Percentiles rank a stretch among this genome's conserved stretches.
phyloP scores from a whole-genome alignment of 441 rosid genomes.

The Raphanus hybrid region DNA sequence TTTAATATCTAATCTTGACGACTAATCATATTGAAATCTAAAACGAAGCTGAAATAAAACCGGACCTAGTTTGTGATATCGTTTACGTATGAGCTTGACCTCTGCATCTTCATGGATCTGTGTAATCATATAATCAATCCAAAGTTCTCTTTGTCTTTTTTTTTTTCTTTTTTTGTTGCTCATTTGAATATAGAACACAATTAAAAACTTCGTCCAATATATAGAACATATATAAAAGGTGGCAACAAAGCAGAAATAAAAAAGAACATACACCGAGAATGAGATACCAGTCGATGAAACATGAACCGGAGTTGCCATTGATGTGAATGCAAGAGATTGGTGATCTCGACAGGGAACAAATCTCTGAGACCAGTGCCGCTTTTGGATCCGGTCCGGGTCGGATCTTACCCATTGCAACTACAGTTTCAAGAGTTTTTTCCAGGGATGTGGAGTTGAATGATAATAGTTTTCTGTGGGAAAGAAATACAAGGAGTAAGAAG shows the following conservation, averaged over 20 bases:
- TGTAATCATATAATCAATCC: slow-evolving; percentile 1
- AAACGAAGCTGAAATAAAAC: no score
- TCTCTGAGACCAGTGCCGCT: slow-evolving; percentile 60
- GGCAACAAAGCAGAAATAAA: background rate
- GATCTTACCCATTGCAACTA: slow-evolving; percentile 45
- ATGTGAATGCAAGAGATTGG: slow-evolving; percentile 57
- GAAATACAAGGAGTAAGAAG: slow-evolving; percentile 9
- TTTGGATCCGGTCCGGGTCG: slow-evolving; percentile 54
- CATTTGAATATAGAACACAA: background rate
- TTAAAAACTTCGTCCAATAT: background rate
- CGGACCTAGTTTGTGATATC: slow-evolving; percentile 78
- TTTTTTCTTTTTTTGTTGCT: background rate
- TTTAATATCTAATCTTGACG: background rate
- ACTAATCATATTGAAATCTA: background rate
- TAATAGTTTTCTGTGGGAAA: background rate
- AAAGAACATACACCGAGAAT: slow-evolving; percentile 70
- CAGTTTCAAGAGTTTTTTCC: slow-evolving; percentile 25
- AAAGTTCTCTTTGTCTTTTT: background rate
- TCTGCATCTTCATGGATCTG: slow-evolving; percentile 82
- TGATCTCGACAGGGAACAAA: slow-evolving; percentile 62
- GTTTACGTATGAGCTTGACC: slow-evolving; percentile 60
- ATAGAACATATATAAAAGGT: background rate
- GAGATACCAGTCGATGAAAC: slow-evolving; percentile 91
- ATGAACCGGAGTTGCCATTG: slow-evolving; percentile 35
- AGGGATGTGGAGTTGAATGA: background rate